A percentile compares a stretch with the other conserved stretches of the same genome.
Evolutionary conservation across 2,329 filamentous ascomycete genomes (phyloP).

Genomic region (Ophiostoma angusticollis): DNA sequence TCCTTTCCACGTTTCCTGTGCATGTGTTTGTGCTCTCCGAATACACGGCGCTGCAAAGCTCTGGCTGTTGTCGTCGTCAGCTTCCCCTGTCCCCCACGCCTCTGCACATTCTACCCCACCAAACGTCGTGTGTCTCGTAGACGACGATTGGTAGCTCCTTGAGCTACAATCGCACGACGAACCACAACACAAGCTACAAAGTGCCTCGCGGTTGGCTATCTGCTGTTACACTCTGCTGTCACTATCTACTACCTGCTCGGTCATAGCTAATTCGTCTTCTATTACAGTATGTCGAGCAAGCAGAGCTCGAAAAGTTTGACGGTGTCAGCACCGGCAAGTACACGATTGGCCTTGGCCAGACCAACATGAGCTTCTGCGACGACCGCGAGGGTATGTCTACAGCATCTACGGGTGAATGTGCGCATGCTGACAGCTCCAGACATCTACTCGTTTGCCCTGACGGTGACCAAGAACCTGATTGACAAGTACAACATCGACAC

Average conservation of each 20-base stretch:
- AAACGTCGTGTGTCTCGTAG: no score
- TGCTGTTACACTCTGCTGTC: no score
- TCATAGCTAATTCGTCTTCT: neutral
- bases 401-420: neutral
- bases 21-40: neutral
- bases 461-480: constrained; percentile 63
- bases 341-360: constrained; percentile 83
- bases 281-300: constrained; percentile 66
- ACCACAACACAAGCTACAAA: no score
- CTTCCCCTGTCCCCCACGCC: no score
- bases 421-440: constrained; percentile 34
- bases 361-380: constrained; percentile 86
- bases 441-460: constrained; percentile 78
- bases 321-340: constrained; percentile 73
- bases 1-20: neutral
- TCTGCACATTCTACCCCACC: no score
- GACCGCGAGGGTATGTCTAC: constrained; percentile 61
- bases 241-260: no score
- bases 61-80: no score
- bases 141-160: no score
- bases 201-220: no score
- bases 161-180: no score
- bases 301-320: constrained; percentile 76
- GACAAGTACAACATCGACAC: constrained; percentile 74
- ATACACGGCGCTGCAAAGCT: no score